These are phyloP conservation scores for Populus hybrid DNA, from an alignment of 441 rosid species.

Conservation along the genomic window DNA sequence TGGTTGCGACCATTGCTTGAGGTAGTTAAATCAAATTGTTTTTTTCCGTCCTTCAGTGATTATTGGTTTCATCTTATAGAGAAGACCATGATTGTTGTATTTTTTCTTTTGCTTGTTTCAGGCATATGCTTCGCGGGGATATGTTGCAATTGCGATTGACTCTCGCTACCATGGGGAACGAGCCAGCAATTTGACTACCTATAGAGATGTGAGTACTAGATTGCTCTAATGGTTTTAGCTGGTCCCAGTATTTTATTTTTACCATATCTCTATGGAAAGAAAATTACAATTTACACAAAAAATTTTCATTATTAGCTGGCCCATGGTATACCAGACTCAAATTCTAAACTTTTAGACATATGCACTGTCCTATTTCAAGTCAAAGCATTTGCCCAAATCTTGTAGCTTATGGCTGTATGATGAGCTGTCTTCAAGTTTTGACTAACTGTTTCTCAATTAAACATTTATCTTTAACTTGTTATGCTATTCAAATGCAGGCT, in stretches of 20 bases:
- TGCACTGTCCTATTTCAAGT: background rate
- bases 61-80: background rate
- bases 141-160: slow-evolving; percentile 76
- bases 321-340: background rate
- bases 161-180: slow-evolving; percentile 95
- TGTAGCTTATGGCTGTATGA: background rate
- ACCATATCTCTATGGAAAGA: background rate
- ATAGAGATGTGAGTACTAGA: slow-evolving; percentile 49
- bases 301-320: background rate
- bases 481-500: slow-evolving; percentile 49
- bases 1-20: slow-evolving; percentile 93
- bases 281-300: background rate
- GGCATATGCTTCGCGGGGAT: slow-evolving; percentile 92
- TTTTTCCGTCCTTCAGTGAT: background rate
- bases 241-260: background rate
- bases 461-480: slow-evolving; percentile 6
- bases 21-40: slow-evolving; percentile 32
- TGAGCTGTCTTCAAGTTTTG: background rate
- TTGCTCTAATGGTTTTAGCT: background rate
- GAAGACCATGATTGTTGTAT: background rate
- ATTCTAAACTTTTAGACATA: background rate
- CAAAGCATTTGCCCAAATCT: background rate
- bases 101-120: slow-evolving; percentile 23
- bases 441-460: background rate
- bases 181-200: slow-evolving; percentile 57